Evolutionary conservation across 139 green algal species (phyloP).

Genomic region (Closterium sp.): DNA sequence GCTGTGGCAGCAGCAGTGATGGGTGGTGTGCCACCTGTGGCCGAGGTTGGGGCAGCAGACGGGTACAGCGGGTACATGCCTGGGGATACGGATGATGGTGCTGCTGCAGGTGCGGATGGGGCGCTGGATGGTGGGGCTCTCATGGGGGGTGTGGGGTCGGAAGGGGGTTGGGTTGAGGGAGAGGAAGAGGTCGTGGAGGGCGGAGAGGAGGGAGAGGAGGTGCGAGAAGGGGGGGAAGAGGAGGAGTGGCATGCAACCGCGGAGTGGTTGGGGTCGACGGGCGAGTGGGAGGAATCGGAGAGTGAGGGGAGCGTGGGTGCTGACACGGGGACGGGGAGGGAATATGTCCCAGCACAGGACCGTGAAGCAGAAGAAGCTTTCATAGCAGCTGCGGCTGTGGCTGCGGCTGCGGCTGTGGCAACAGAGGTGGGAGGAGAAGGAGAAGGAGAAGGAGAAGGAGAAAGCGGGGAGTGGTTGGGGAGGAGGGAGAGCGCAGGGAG

Average conservation of each 20-base stretch:
- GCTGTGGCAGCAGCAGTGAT: neutral
- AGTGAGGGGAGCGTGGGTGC: neutral
- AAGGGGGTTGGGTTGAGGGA: neutral
- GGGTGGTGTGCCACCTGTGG: neutral
- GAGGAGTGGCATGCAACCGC: neutral
- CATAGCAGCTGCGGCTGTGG: neutral
- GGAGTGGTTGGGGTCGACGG: neutral
- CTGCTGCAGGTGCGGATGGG: neutral
- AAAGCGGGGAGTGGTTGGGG: neutral
- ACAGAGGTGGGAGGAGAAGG: neutral
- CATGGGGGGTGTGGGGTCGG: neutral
- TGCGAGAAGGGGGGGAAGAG: neutral
- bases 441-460: neutral
- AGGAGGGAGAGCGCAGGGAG: no score
- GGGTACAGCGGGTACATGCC: neutral
- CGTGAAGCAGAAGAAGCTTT: no score
- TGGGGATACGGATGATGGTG: neutral
- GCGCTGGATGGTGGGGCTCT: neutral
- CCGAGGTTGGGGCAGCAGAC: neutral
- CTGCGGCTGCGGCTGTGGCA: neutral
- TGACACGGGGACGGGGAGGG: no score
- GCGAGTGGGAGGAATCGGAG: neutral
- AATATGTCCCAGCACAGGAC: no score
- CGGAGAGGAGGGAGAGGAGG: neutral
- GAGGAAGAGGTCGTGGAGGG: neutral